phyloP scores from a whole-genome alignment of 2,329 filamentous ascomycete species.

The Dactylellina parvicollis region DNA sequence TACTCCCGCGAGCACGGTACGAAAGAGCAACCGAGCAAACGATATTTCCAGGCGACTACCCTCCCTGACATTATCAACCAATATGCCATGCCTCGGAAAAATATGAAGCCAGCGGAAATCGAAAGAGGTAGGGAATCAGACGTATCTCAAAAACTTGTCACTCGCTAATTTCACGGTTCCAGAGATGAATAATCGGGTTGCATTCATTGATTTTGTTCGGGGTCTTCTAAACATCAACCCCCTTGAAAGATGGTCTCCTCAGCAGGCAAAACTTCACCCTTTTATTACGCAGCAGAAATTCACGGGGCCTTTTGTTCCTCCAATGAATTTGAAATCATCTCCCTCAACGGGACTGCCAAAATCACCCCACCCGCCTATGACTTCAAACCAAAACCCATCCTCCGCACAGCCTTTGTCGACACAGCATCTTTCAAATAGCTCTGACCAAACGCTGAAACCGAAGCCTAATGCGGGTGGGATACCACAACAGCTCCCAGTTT shows the following conservation, averaged over 20 bases:
- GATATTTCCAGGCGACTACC: conserved; percentile 95
- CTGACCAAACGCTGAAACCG: conserved; percentile 73
- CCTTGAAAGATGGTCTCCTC: conserved; percentile 94
- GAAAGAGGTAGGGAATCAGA: conserved; percentile 77
- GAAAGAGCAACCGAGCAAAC: conserved; percentile 99
- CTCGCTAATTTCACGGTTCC: conserved; percentile 34
- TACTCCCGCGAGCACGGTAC: conserved; percentile 94
- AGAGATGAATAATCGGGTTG: conserved; percentile 99
- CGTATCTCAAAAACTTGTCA: neutral
- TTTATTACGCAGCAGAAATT: conserved; percentile 99
- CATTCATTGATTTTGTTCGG: conserved; percentile 97
- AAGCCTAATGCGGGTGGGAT: conserved; percentile 69
- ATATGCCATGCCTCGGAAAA: conserved; percentile 98
- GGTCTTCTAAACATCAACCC: conserved; percentile 94
- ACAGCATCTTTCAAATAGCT: conserved; percentile 50
- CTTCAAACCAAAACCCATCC: conserved; percentile 18
- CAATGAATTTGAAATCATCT: conserved; percentile 93
- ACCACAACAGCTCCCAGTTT: conserved; percentile 27
- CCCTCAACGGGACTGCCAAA: conserved; percentile 72
- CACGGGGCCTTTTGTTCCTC: conserved; percentile 93
- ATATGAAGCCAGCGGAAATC: conserved; percentile 97
- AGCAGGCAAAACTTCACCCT: conserved; percentile 95
- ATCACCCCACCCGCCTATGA: conserved; percentile 56
- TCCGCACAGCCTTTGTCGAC: conserved; percentile 90
- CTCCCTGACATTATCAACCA: conserved; percentile 96